A percentile compares a stretch with the other conserved stretches of the same genome.
phyloP scores from a whole-genome alignment of 257 asterid species.

The Solanum rostratum region DNA sequence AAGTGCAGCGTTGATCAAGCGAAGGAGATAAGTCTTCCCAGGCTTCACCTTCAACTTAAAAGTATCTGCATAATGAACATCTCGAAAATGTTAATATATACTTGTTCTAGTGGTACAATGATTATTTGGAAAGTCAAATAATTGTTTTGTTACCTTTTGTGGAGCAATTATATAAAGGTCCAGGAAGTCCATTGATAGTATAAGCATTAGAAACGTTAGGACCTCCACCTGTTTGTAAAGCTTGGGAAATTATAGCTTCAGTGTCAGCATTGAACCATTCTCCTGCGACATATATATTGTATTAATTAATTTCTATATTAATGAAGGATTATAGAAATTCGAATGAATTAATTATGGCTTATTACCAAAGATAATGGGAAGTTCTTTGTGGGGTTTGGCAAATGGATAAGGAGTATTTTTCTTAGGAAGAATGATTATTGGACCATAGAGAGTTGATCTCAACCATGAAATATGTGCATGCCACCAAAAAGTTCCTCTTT shows the following conservation, averaged over 20 bases:
- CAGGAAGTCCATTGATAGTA: no score
- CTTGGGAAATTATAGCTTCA: conserved; percentile 52
- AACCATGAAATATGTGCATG: conserved; percentile 34
- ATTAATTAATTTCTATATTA: not conserved
- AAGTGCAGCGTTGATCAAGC: no score
- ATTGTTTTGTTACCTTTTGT: conserved; percentile 27
- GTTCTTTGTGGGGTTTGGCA: conserved; percentile 43
- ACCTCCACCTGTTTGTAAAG: conserved; percentile 48
- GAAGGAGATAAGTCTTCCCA: no score
- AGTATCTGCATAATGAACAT: conserved; percentile 20
- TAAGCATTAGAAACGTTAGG: not conserved
- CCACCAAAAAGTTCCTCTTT: conserved; percentile 1
- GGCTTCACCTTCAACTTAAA: conserved; percentile 37
- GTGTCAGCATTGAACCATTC: conserved; percentile 61
- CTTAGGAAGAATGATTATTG: conserved; percentile 5
- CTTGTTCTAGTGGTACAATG: not conserved
- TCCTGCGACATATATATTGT: conserved; percentile 12
- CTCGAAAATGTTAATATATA: not conserved
- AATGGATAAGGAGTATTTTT: conserved; percentile 36
- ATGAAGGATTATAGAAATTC: not conserved
- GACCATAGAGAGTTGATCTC: conserved; percentile 55
- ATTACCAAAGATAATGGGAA: conserved; percentile 31
- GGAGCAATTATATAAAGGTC: conserved; percentile 30
- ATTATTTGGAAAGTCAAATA: not conserved
- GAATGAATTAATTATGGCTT: not conserved